phyloP scores from a whole-genome alignment of 441 rosid genomes.

The Adansonia grandidieri region DNA sequence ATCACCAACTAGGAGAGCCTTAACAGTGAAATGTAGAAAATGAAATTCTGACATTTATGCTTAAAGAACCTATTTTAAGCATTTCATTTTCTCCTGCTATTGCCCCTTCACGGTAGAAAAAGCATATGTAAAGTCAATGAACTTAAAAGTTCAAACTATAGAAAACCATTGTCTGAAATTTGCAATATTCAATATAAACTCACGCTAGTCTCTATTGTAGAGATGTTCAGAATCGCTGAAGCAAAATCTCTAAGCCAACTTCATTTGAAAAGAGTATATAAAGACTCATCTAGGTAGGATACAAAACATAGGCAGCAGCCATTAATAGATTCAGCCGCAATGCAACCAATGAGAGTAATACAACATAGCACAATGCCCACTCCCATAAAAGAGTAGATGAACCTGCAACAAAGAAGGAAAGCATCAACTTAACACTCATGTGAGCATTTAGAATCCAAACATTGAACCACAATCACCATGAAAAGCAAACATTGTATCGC shows the following conservation, averaged over 20 bases:
- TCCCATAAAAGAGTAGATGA: constrained; percentile 89
- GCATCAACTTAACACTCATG: constrained; percentile 20
- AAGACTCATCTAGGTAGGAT: constrained; percentile 50
- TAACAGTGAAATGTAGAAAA: not conserved
- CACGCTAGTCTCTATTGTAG: not conserved
- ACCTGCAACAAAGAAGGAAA: constrained; percentile 58
- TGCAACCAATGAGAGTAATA: constrained; percentile 73
- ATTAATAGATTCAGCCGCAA: constrained; percentile 83
- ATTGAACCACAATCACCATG: not conserved
- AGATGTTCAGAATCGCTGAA: not conserved
- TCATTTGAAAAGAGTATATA: not conserved
- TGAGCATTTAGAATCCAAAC: not conserved
- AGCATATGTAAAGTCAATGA: not conserved
- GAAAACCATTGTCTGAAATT: not conserved
- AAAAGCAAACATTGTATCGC: not conserved
- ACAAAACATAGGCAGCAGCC: constrained; percentile 95
- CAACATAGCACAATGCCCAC: constrained; percentile 61
- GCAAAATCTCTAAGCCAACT: not conserved
- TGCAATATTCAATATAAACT: not conserved
- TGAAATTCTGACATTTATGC: constrained; percentile 21
- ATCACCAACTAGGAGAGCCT: not conserved
- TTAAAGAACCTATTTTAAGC: not conserved
- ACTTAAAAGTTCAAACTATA: not conserved
- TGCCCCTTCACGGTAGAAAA: not conserved
- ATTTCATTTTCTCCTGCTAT: not conserved